A percentile compares a stretch with the other conserved stretches of the same genome.
Evolutionary conservation across 805 yeast species (phyloP).

Genomic region (Metschnikowia koreensis): DNA sequence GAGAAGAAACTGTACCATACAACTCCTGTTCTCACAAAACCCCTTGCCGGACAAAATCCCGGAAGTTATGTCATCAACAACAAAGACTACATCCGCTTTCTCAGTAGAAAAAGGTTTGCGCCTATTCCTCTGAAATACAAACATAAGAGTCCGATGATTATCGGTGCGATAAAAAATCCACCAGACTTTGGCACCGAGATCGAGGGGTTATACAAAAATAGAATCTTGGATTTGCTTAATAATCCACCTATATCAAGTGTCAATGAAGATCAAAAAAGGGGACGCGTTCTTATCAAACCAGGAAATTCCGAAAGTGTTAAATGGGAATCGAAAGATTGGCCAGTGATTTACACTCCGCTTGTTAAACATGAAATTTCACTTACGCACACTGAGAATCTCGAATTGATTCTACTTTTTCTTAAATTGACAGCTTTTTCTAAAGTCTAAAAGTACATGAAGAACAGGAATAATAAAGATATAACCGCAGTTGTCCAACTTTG

Average conservation of each 20-base stretch:
- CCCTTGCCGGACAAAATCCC: constrained; percentile 18
- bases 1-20: constrained; percentile 5
- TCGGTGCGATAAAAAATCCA: constrained; percentile 8
- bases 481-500: constrained; percentile 11
- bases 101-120: constrained; percentile 19
- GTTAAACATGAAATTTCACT: constrained; percentile 14
- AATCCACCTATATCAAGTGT: neutral
- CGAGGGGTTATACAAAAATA: constrained; percentile 2
- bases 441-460: constrained; percentile 10
- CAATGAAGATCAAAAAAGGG: neutral
- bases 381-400: constrained; percentile 16
- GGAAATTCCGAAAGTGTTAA: neutral
- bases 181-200: constrained; percentile 17
- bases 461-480: constrained; percentile 15
- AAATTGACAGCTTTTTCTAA: constrained; percentile 2
- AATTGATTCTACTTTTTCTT: constrained; percentile 7
- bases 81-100: constrained; percentile 20
- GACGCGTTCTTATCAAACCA: neutral
- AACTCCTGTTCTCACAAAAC: constrained; percentile 20
- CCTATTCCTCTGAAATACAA: constrained; percentile 28
- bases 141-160: constrained; percentile 6
- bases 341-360: constrained; percentile 18
- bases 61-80: constrained; percentile 29
- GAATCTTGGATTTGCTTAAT: neutral
- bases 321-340: constrained; percentile 1